Evolutionary conservation across 257 asterid genomes (phyloP).

Genomic region (Solanum chiquidenum): DNA sequence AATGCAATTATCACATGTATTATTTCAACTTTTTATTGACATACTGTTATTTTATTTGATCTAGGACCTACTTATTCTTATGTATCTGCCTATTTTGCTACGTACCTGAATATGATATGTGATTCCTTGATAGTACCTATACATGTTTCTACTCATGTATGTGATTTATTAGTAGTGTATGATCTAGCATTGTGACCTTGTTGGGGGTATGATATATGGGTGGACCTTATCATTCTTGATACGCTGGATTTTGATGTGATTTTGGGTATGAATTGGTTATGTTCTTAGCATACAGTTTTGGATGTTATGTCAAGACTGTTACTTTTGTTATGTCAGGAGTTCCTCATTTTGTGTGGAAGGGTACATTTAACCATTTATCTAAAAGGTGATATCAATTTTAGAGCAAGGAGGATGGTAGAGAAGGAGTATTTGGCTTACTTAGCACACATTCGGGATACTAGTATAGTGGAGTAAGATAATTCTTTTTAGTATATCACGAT

Average conservation of each 20-base stretch:
- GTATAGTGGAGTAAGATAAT: background rate
- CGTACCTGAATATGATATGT: background rate
- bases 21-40: too few species aligned
- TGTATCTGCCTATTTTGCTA: background rate
- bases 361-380: too few species aligned
- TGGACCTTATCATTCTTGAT: background rate
- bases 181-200: background rate
- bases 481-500: background rate
- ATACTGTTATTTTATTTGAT: background rate
- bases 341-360: too few species aligned
- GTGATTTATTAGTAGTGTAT: too few species aligned
- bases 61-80: background rate
- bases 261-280: background rate
- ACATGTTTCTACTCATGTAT: too few species aligned
- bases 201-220: background rate
- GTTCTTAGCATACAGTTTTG: background rate
- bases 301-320: background rate
- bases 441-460: background rate
- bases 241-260: background rate
- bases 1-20: background rate
- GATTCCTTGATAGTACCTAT: too few species aligned
- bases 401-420: background rate
- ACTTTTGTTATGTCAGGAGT: too few species aligned
- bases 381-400: too few species aligned
- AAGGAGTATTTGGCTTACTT: background rate